Percentiles rank a stretch among this genome's conserved stretches.
These are phyloP conservation scores for Peronospora farinosa DNA, from an alignment of 352 stramenopile species.

Conservation along the genomic window DNA sequence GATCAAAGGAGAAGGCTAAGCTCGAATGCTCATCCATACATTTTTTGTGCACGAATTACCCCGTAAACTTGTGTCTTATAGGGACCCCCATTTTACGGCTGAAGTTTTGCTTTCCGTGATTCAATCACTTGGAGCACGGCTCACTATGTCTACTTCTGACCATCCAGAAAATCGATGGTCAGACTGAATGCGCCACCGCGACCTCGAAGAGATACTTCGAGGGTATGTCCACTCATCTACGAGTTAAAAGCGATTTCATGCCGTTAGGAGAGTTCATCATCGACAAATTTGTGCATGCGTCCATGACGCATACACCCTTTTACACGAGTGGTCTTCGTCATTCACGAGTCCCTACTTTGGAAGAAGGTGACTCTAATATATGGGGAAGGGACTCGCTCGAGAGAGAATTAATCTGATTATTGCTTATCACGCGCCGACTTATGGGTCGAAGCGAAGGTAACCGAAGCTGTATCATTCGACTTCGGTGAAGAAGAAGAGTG, in stretches of 20 bases:
- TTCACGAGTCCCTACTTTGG: neutral
- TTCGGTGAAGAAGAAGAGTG: no score
- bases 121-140: no score
- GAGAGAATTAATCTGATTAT: neutral
- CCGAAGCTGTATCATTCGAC: no score
- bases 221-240: neutral
- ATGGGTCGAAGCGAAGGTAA: no score
- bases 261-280: neutral
- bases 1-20: neutral
- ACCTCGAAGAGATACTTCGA: neutral
- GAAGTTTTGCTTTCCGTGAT: no score
- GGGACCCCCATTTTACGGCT: no score
- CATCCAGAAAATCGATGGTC: conserved; percentile 1
- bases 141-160: conserved; percentile 1
- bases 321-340: neutral
- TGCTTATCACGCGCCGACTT: neutral
- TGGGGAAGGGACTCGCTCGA: neutral
- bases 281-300: neutral
- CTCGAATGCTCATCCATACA: neutral
- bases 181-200: neutral
- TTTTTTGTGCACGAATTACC: no score
- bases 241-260: neutral
- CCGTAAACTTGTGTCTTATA: no score
- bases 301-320: neutral
- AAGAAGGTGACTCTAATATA: no score